phyloP scores from a whole-genome alignment of 345 rosid species.

The Nasturtium officinale region DNA sequence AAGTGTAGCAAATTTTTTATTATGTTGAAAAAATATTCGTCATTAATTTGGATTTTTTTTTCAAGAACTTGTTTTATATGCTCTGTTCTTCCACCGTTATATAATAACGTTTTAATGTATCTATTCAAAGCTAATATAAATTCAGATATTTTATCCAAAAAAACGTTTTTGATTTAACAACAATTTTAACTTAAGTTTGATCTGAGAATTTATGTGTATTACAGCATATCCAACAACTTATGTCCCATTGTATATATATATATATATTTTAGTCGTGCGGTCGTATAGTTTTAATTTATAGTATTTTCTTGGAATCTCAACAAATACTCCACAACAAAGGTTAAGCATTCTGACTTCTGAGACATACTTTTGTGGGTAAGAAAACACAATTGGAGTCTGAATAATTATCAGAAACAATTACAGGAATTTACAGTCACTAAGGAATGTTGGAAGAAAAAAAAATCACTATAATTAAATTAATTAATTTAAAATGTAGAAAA shows the following conservation, averaged over 20 bases:
- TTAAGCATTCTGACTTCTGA: background rate
- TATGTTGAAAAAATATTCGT: background rate
- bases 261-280: background rate
- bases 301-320: conserved; percentile 18
- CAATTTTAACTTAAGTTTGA: background rate
- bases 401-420: conserved; percentile 3
- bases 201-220: background rate
- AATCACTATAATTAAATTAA: conserved; percentile 41
- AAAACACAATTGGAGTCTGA: background rate
- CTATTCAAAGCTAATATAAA: too few species aligned
- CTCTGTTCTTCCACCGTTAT: background rate
- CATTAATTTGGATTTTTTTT: background rate
- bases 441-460: background rate
- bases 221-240: conserved; percentile 6
- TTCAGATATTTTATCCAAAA: too few species aligned
- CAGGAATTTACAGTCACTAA: background rate
- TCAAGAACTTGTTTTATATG: background rate
- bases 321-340: conserved; percentile 2
- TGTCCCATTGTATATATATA: background rate
- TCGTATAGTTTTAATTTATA: background rate
- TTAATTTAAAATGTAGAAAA: conserved; percentile 46
- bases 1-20: background rate
- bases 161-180: too few species aligned
- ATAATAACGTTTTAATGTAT: background rate
- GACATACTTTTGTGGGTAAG: conserved; percentile 4